Percentiles rank a stretch among this genome's conserved stretches.
Conservation (phyloP, 1,284 basidiomycete genomes). For the Ganoderma boninense region DNA sequence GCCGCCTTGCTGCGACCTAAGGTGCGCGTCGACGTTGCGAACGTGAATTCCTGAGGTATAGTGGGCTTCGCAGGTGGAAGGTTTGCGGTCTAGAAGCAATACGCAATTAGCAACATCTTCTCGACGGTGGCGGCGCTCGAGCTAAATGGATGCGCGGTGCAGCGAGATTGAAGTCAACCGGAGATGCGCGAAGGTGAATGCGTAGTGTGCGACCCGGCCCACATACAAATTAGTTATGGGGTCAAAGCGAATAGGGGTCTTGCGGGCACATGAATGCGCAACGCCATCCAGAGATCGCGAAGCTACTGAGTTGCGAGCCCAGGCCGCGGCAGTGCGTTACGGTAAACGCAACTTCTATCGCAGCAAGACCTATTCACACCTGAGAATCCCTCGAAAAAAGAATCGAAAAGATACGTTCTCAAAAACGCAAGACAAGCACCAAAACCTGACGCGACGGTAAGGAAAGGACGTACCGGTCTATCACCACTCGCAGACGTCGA, state of each 20-base stretch:
- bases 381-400: slow-evolving; percentile 1
- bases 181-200: neutral
- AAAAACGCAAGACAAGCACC: neutral
- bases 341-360: neutral
- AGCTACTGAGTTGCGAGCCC: neutral
- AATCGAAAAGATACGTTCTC: neutral
- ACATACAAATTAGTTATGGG: neutral
- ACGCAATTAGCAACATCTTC: slow-evolving; percentile 25
- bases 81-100: slow-evolving; percentile 36
- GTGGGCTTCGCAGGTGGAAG: slow-evolving; percentile 50
- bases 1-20: slow-evolving; percentile 44
- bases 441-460: slow-evolving; percentile 15
- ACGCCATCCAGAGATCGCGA: neutral
- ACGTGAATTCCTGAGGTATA: slow-evolving; percentile 58
- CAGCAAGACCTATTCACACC: neutral
- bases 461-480: slow-evolving; percentile 35
- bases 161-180: neutral
- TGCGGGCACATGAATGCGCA: neutral
- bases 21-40: slow-evolving; percentile 54
- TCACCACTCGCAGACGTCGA: slow-evolving; percentile 23
- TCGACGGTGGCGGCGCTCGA: slow-evolving; percentile 12
- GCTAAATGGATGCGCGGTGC: slow-evolving; percentile 21
- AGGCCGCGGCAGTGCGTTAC: neutral
- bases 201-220: neutral
- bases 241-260: neutral